phyloP scores from a whole-genome alignment of 345 rosid species.

The Kandelia obovata region DNA sequence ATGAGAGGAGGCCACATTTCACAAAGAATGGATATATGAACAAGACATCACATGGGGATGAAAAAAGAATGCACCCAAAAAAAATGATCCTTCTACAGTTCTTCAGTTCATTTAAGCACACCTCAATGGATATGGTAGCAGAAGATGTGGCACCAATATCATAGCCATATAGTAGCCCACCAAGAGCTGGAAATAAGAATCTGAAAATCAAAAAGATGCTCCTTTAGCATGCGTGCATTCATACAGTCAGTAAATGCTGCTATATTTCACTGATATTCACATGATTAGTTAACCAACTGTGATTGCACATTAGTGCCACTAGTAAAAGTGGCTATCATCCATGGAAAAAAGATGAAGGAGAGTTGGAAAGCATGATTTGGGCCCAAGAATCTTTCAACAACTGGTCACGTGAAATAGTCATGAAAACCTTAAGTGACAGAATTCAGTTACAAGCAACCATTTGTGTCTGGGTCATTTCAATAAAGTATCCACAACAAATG shows the following conservation, averaged over 20 bases:
- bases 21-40: no score
- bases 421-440: no score
- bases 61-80: not conserved
- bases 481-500: no score
- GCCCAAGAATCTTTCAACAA: no score
- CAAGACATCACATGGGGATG: not conserved
- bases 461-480: no score
- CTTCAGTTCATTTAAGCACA: slow-evolving; percentile 19
- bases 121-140: slow-evolving; percentile 80
- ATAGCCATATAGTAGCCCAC: slow-evolving; percentile 89
- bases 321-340: no score
- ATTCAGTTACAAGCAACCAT: no score
- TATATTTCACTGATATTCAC: not conserved
- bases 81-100: not conserved
- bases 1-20: not conserved
- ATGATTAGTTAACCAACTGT: not conserved
- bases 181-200: slow-evolving; percentile 97
- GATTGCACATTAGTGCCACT: not conserved
- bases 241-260: not conserved
- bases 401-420: no score
- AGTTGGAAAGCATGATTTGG: no score
- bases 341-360: no score
- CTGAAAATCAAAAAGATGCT: slow-evolving; percentile 44
- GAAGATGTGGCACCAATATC: slow-evolving; percentile 97
- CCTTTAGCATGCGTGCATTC: not conserved